Evolutionary conservation across 768 basidiomycete genomes (phyloP).

Genomic region (Auriscalpium orientale): DNA sequence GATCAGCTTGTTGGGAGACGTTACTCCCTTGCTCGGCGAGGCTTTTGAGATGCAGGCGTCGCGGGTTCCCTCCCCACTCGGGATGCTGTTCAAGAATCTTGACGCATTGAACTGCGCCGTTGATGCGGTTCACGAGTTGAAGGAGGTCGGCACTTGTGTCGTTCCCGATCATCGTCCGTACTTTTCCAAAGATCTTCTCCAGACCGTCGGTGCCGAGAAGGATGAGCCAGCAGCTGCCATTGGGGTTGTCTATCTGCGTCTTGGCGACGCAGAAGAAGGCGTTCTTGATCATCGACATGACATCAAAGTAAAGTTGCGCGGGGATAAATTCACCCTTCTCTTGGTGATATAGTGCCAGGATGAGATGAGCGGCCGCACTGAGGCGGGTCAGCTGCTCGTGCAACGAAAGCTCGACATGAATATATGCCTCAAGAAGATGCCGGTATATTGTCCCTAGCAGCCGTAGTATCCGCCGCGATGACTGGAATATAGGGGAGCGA

Average conservation of each 20-base stretch:
- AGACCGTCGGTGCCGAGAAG: slow-evolving; percentile 8
- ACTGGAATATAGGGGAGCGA: neutral
- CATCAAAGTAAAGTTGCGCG: slow-evolving; percentile 10
- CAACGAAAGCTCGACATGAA: neutral
- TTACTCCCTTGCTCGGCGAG: neutral
- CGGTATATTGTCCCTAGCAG: neutral
- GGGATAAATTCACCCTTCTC: slow-evolving; percentile 6
- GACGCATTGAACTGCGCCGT: slow-evolving; percentile 25
- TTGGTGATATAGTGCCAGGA: neutral
- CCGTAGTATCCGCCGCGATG: neutral
- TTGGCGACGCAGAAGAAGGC: slow-evolving; percentile 19
- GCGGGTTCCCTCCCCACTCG: slow-evolving; percentile 32
- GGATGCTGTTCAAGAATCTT: slow-evolving; percentile 32
- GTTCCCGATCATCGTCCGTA: slow-evolving; percentile 20
- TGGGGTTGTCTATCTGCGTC: slow-evolving; percentile 10
- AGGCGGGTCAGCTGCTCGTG: neutral
- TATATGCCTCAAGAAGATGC: neutral
- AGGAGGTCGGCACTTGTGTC: slow-evolving; percentile 12
- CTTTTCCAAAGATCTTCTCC: slow-evolving; percentile 13
- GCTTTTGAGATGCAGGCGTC: slow-evolving; percentile 18
- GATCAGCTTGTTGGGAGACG: neutral
- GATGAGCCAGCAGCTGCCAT: neutral
- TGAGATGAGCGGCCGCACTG: neutral
- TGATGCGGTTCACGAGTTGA: slow-evolving; percentile 22
- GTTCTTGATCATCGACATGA: slow-evolving; percentile 17